Base-by-base conservation (phyloP, 2,329 filamentous ascomycete species). In the Neopestalotiopsis sp. region DNA sequence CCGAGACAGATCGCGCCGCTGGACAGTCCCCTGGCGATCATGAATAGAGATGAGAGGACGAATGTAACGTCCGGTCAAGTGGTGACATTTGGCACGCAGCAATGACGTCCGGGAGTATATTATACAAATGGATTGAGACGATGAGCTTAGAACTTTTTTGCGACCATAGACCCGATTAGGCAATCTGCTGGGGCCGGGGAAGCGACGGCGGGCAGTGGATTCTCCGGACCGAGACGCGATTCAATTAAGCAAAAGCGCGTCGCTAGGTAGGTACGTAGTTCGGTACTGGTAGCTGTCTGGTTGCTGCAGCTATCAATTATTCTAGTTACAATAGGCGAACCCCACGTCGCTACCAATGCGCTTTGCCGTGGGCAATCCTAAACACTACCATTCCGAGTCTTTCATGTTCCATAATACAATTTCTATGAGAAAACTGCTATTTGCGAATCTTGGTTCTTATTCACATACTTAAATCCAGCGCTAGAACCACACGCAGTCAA, bases 1-100 rank as follows among this genome's bases (percentile, higher is more conserved):
- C 79, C 74, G 65, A 82, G 73, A 75, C 81, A 83, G 71, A 82
- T 76, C 69, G 79, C 77, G 74, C 79, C 74, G 69, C 76, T 70
- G 38, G 75, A 68, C 56, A 78, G 70, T 63, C 74, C 74, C 70
- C 76, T 73, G 65, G 79, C 67, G 71, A 82, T 77, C 81, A 83
- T 82, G 67, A 74, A 73, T 70, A 67, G 38, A 61, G 28, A 17
- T 49, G 53, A 24, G 10, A 45, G 65, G 53, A 53, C 34, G 34
- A 42, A 45, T 30, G 13, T 13, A 59, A 40, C 57, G 65, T 67
- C 56, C 53, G 30, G 24, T 49, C 9, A 5, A 42, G 40, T 17
- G 32, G 17, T 62, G 40, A 65, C 62, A 65, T 65, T 65, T 20
- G 62, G 14, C n/a, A 28, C 24, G 28, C 42, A 65, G 24, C 14